Evolutionary conservation across 768 basidiomycete genomes (phyloP).

Genomic region (Leccinum fibrillosum): DNA sequence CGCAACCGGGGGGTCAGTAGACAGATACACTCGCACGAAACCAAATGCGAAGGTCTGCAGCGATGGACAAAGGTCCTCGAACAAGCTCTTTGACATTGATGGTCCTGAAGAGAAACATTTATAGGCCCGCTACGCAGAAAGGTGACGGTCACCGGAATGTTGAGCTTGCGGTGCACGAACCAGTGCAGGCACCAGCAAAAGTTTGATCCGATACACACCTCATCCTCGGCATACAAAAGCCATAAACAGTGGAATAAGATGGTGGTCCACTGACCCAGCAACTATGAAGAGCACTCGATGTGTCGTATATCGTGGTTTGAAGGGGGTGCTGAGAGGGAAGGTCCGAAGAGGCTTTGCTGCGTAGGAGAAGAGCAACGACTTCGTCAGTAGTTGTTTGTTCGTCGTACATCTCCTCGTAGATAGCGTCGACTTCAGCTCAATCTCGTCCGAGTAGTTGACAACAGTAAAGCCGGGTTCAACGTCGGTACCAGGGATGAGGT

Average conservation of each 20-base stretch:
- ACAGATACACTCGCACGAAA: conserved; percentile 82
- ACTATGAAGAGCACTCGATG: conserved; percentile 78
- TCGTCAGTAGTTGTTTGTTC: conserved; percentile 93
- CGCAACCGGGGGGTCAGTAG: conserved; percentile 76
- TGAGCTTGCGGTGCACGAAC: too few species aligned
- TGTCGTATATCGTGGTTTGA: conserved; percentile 84
- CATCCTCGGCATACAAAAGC: too few species aligned
- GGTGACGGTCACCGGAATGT: too few species aligned
- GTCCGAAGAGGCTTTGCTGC: conserved; percentile 78
- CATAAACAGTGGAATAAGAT: conserved; percentile 73
- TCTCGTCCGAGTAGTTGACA: too few species aligned
- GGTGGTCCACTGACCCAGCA: conserved; percentile 72
- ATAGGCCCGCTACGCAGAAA: conserved; percentile 51
- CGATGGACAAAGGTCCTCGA: conserved; percentile 71
- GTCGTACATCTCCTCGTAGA: conserved; percentile 98
- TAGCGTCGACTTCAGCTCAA: too few species aligned
- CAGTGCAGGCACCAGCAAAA: too few species aligned
- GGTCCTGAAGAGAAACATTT: conserved; percentile 74
- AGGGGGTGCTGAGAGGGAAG: conserved; percentile 64
- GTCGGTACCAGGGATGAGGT: too few species aligned
- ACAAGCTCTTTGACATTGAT: conserved; percentile 85
- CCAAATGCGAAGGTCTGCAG: conserved; percentile 80
- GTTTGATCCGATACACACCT: too few species aligned
- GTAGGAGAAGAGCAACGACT: conserved; percentile 83
- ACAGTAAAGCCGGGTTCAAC: too few species aligned